Percentiles rank a stretch among this genome's conserved stretches.
Conservation (phyloP, 345 rosid species). For the Moringa oleifera region DNA sequence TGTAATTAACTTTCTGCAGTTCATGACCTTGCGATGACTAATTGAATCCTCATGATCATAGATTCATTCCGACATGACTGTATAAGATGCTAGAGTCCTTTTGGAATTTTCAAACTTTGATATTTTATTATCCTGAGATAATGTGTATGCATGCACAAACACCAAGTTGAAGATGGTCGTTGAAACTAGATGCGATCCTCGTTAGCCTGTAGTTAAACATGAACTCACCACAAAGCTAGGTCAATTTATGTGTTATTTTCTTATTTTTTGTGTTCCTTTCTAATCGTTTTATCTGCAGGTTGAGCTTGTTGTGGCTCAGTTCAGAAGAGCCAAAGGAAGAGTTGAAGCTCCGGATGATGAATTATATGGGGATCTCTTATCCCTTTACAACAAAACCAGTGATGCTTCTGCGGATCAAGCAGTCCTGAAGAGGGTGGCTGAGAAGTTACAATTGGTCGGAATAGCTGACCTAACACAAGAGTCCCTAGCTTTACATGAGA, state of each 20-base stretch:
- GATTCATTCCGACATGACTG: neutral
- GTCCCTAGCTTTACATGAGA: constrained; percentile 84
- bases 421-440: constrained; percentile 53
- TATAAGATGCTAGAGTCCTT: neutral
- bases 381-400: constrained; percentile 46
- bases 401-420: constrained; percentile 45
- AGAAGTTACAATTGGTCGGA: constrained; percentile 67
- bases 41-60: constrained; percentile 2
- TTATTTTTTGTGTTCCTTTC: neutral
- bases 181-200: neutral
- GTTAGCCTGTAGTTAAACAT: neutral
- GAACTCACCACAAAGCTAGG: neutral
- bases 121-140: neutral
- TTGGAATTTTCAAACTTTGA: too few species aligned
- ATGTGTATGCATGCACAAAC: neutral
- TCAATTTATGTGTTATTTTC: constrained; percentile 4
- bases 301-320: constrained; percentile 85
- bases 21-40: constrained; percentile 8
- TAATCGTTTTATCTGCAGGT: constrained; percentile 37
- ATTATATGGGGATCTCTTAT: constrained; percentile 56
- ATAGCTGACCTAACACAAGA: constrained; percentile 78
- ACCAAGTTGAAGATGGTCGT: neutral
- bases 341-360: constrained; percentile 54
- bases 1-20: neutral
- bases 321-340: constrained; percentile 87